phyloP scores from a whole-genome alignment of 768 basidiomycete genomes.

The Asterophora parasitica region DNA sequence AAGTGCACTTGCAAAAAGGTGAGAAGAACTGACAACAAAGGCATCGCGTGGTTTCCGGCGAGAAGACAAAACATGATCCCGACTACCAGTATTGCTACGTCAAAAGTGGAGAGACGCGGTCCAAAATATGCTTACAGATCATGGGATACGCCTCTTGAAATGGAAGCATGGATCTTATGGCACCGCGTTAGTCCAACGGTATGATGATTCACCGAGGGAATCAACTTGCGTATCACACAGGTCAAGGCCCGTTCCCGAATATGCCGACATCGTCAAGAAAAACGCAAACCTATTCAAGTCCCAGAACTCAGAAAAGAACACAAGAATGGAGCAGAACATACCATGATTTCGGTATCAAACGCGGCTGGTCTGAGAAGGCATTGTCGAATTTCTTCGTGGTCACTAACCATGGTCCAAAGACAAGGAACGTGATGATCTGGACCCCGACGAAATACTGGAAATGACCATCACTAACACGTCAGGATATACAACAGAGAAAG shows the following conservation, averaged over 20 bases:
- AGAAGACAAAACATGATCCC: constrained; percentile 58
- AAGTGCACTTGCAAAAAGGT: not conserved
- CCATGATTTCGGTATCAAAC: constrained; percentile 55
- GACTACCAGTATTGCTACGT: constrained; percentile 26
- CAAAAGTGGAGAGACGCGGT: not conserved
- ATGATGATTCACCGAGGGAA: not conserved
- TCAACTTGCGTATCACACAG: constrained; percentile 50
- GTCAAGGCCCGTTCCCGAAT: constrained; percentile 68
- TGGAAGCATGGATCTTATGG: constrained; percentile 56
- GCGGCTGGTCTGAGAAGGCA: constrained; percentile 44
- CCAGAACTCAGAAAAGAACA: not conserved
- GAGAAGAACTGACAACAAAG: constrained; percentile 48
- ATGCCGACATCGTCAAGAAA: constrained; percentile 44
- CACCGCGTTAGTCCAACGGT: not conserved
- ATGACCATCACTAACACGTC: constrained; percentile 12
- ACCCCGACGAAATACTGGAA: constrained; percentile 58
- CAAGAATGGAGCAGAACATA: constrained; percentile 20
- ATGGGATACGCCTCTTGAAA: constrained; percentile 65
- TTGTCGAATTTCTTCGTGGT: constrained; percentile 40
- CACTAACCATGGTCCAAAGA: constrained; percentile 61
- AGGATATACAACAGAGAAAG: not conserved
- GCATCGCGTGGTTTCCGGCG: constrained; percentile 74
- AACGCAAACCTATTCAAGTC: constrained; percentile 32
- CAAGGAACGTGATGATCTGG: constrained; percentile 51
- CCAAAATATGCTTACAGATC: constrained; percentile 35